These are phyloP conservation scores for Taxawa tesnikishii DNA, from an alignment of 2,329 filamentous ascomycete species.

Conservation along the genomic window DNA sequence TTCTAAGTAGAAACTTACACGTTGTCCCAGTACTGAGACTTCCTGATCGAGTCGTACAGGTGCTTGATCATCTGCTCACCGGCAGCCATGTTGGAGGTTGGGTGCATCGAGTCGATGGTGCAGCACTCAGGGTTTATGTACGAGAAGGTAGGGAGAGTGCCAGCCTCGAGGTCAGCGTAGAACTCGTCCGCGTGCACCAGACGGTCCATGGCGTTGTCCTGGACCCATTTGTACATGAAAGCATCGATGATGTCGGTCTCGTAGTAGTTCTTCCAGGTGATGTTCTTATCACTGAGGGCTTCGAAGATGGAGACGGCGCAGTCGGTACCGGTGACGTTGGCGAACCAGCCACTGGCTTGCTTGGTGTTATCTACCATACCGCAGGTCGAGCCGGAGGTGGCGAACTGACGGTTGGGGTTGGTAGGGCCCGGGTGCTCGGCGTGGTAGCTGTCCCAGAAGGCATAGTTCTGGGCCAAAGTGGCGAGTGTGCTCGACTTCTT, in stretches of 20 bases:
- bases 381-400: conserved; percentile 23
- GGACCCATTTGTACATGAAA: conserved; percentile 26
- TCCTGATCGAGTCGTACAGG: conserved; percentile 28
- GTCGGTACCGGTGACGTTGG: conserved; percentile 22
- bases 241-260: conserved; percentile 25
- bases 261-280: conserved; percentile 30
- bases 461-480: conserved; percentile 24
- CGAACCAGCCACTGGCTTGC: conserved; percentile 17
- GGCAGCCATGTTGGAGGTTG: conserved; percentile 24
- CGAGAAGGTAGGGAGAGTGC: conserved; percentile 14
- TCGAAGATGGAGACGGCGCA: conserved; percentile 26
- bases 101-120: conserved; percentile 24
- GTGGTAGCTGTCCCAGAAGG: conserved; percentile 25
- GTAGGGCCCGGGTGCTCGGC: conserved; percentile 28
- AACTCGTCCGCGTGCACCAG: conserved; percentile 16
- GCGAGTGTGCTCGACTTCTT: conserved; percentile 22
- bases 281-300: conserved; percentile 21
- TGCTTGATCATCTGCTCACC: conserved; percentile 28
- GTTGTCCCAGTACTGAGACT: conserved; percentile 27
- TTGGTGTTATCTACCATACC: conserved; percentile 21
- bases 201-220: conserved; percentile 22
- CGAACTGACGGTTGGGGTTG: conserved; percentile 27
- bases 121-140: conserved; percentile 19
- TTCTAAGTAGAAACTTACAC: too few relatives aligned
- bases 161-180: conserved; percentile 13